Evolutionary conservation across 768 basidiomycete genomes (phyloP).

Genomic region (Kockovaella imperatae): DNA sequence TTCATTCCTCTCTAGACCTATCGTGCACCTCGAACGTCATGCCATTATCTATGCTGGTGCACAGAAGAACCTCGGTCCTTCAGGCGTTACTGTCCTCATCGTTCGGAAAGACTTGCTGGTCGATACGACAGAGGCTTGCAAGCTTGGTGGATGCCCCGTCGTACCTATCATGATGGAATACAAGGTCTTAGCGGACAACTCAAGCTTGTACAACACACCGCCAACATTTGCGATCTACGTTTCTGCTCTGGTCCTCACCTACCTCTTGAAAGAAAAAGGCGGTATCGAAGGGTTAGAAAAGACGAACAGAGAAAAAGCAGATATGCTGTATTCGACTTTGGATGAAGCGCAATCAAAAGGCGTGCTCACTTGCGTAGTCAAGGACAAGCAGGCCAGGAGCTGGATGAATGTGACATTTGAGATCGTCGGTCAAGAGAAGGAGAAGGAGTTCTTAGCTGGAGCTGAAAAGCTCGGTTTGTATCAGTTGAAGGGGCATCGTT

Average conservation of each 20-base stretch:
- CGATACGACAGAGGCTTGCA: constrained; percentile 70
- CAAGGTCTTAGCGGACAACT: constrained; percentile 67
- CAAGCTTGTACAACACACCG: constrained; percentile 86
- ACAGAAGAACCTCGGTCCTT: constrained; percentile 95
- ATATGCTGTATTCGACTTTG: constrained; percentile 66
- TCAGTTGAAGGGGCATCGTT: constrained; percentile 89
- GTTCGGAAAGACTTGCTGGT: constrained; percentile 91
- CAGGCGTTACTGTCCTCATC: constrained; percentile 86
- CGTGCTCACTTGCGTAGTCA: constrained; percentile 62
- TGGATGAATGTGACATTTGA: constrained; percentile 95
- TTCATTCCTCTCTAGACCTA: constrained; percentile 91
- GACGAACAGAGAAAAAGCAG: constrained; percentile 63
- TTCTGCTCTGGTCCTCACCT: constrained; percentile 69
- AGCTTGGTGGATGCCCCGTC: constrained; percentile 58
- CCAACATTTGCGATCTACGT: constrained; percentile 87
- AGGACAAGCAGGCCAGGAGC: constrained; percentile 63
- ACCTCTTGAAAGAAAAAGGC: constrained; percentile 57
- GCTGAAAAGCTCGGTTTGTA: constrained; percentile 74
- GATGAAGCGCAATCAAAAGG: constrained; percentile 64
- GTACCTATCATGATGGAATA: constrained; percentile 76
- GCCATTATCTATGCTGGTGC: constrained; percentile 93
- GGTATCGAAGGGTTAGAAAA: constrained; percentile 60
- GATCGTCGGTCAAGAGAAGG: constrained; percentile 57
- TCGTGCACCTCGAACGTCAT: constrained; percentile 77
- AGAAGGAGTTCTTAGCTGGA: constrained; percentile 69